Base-by-base conservation (phyloP, 192 early-diverging fungal species). In the Gorgonomyces haynaldii region DNA sequence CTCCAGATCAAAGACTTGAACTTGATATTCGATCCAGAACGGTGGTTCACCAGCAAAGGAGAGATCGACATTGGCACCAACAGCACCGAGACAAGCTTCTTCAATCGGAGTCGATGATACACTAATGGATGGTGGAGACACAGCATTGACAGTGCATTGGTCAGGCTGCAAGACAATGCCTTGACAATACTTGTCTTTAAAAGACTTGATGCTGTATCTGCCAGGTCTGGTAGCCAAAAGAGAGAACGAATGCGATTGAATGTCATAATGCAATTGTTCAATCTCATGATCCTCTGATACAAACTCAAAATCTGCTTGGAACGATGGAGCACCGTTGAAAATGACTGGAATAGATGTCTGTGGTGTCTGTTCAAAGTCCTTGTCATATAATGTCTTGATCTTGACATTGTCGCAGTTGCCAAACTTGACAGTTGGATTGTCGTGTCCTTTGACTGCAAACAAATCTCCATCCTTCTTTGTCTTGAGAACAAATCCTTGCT, bases 301-400 rank as follows among this genome's bases (percentile, higher is more conserved):
- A 19, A 41, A 41, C 39, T 41, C 39, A 10, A 21, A 19, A 7
- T 41, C 39, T 10, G n/a, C 16, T 24, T 41, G 17, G 0, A 41
- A 24, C 3, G 76, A 72, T 1, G 51, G 68, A 27, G 66, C 56
- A 20, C 76, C 80, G 30, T 66, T 52, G 39, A 82, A 59, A 1
- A 42, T 35, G 42, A 82, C 58, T 1, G 65, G 67, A 3, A 79
- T 48, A 3, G 35, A 3, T 3, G 45, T 25, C 4, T 24, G 39
- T 15, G 34, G 36, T 25, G 21, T 46, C 26, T 45, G 31, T 4
- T 29, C 17, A 25, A 21, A 21, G 10, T 10, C 5, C 21, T 4
- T 16, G 22, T 47, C 27, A 23, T 30, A 15, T 13, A 45, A 21
- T 1, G 48, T 50, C 5, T 60, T 46, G 0, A 65, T 50, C 40